phyloP scores from a whole-genome alignment of 208 protist species.

The Acanthamoeba royreba region DNA sequence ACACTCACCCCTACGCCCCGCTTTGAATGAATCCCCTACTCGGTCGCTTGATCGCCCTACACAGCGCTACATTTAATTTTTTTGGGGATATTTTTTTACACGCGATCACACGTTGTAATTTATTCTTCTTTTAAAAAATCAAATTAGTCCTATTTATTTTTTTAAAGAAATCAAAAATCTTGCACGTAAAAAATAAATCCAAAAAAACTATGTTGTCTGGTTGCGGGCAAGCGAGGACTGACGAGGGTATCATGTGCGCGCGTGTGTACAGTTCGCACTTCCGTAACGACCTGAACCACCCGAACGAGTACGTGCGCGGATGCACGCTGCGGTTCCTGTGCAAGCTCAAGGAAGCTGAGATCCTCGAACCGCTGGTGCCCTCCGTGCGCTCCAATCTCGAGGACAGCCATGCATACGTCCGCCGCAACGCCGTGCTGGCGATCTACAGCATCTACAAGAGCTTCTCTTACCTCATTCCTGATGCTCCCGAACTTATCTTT shows the following conservation, averaged over 20 bases:
- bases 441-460: conserved; percentile 91
- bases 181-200: too few species aligned
- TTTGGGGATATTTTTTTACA: too few species aligned
- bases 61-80: too few species aligned
- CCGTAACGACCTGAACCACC: conserved; percentile 94
- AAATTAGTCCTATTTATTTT: too few species aligned
- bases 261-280: conserved; percentile 84
- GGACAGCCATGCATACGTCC: conserved; percentile 91
- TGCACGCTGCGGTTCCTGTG: conserved; percentile 96
- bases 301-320: conserved; percentile 97
- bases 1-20: not conserved
- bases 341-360: conserved; percentile 94
- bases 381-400: conserved; percentile 92
- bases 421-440: conserved; percentile 95
- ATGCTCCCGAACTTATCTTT: conserved; percentile 95
- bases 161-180: too few species aligned
- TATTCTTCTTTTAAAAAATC: too few species aligned
- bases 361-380: conserved; percentile 96
- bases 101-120: too few species aligned
- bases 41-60: too few species aligned
- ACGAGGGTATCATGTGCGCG: not conserved
- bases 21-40: too few species aligned
- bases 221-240: not conserved
- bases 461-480: conserved; percentile 94
- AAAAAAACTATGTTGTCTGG: too few species aligned